These are phyloP conservation scores for Tetrapisispora taiwanensis DNA, from an alignment of 805 yeast genomes.

Conservation along the genomic window DNA sequence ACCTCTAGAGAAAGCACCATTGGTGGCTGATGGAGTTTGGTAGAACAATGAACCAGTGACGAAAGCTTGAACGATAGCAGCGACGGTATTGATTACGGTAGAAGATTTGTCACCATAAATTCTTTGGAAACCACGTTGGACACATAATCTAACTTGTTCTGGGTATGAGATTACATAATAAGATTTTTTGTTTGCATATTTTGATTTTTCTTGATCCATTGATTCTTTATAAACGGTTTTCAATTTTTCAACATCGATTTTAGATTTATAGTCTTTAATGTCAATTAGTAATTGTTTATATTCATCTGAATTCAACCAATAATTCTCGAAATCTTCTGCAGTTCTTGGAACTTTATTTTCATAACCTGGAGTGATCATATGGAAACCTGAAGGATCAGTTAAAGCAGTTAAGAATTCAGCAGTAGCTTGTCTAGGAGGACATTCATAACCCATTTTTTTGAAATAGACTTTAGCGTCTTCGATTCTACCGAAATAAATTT, in stretches of 20 bases:
- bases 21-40: conserved; percentile 39
- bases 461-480: conserved; percentile 41
- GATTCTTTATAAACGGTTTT: conserved; percentile 25
- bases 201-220: conserved; percentile 23
- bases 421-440: conserved; percentile 49
- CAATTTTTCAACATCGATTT: conserved; percentile 27
- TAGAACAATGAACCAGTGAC: conserved; percentile 55
- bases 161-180: conserved; percentile 23
- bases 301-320: conserved; percentile 36
- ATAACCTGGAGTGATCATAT: conserved; percentile 30
- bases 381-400: conserved; percentile 46
- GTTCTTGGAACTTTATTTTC: conserved; percentile 44
- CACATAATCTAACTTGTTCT: conserved; percentile 41
- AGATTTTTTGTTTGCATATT: conserved; percentile 13
- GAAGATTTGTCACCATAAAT: conserved; percentile 51
- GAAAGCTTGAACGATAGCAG: conserved; percentile 43
- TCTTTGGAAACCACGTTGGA: conserved; percentile 44
- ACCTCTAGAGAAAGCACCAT: conserved; percentile 54
- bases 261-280: conserved; percentile 32
- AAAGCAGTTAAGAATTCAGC: conserved; percentile 55
- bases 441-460: conserved; percentile 44
- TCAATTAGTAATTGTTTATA: conserved; percentile 31
- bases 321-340: conserved; percentile 43
- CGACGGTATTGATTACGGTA: conserved; percentile 21
- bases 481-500: conserved; percentile 47